These are phyloP conservation scores for Penicillium paxilli DNA, from an alignment of 495 filamentous ascomycete species.

Conservation along the genomic window DNA sequence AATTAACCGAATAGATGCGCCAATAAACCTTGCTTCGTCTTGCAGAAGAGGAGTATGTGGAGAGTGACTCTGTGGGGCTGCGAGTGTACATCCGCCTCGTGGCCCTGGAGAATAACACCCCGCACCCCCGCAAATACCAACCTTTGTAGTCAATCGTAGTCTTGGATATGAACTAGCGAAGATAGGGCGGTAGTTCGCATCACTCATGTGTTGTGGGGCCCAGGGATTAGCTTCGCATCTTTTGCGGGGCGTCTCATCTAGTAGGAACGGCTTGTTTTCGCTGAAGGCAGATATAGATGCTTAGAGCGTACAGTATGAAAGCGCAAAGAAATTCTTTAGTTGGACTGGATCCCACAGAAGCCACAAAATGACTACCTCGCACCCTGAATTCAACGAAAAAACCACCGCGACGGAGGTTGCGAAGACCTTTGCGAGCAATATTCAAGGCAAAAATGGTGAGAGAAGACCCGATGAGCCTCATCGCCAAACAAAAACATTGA, in stretches of 20 bases:
- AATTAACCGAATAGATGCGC: constrained; percentile 1
- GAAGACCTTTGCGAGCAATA: constrained; percentile 35
- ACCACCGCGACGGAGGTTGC: constrained; percentile 47
- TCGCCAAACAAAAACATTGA: not conserved
- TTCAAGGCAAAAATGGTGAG: constrained; percentile 36
- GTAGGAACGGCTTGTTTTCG: not conserved
- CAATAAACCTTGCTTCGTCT: constrained; percentile 6
- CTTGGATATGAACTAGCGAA: not conserved
- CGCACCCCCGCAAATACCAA: constrained; percentile 13
- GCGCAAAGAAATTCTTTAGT: not conserved
- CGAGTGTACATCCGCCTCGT: not conserved
- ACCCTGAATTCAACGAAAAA: constrained; percentile 41
- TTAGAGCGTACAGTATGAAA: not conserved
- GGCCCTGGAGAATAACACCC: constrained; percentile 3
- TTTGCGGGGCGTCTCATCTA: not conserved
- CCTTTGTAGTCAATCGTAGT: not conserved
- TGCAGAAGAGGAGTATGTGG: constrained; percentile 5
- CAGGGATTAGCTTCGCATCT: not conserved
- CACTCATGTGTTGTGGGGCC: not conserved
- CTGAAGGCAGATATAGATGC: not conserved
- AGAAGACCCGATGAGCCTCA: not conserved
- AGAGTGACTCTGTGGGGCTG: constrained; percentile 14
- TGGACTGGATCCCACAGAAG: not conserved
- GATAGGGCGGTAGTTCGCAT: not conserved
- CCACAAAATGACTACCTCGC: constrained; percentile 17